phyloP scores from a whole-genome alignment of 208 protist genomes.

The Acanthamoeba triangularis region DNA sequence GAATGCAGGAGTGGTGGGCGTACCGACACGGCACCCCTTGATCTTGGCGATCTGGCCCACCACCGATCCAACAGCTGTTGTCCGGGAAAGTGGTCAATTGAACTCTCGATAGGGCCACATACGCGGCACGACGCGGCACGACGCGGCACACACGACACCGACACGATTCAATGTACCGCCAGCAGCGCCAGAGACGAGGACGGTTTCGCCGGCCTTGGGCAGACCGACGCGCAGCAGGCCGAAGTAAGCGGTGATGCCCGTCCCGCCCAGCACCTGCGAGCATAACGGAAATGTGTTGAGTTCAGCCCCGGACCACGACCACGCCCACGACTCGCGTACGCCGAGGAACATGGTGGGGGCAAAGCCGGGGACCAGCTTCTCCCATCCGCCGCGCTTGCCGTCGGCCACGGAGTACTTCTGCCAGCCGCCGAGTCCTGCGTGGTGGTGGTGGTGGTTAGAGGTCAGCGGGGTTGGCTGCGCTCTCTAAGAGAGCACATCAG shows the following conservation, averaged over 20 bases:
- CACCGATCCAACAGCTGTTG: constrained; percentile 80
- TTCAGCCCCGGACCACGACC: no score
- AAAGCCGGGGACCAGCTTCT: constrained; percentile 45
- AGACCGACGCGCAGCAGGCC: constrained; percentile 75
- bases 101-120: neutral
- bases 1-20: neutral
- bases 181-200: constrained; percentile 84
- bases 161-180: constrained; percentile 63
- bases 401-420: constrained; percentile 33
- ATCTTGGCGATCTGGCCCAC: constrained; percentile 82
- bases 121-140: neutral
- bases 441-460: no score
- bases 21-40: constrained; percentile 83
- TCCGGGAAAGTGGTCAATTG: neutral
- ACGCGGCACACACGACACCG: neutral
- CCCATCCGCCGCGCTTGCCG: constrained; percentile 53
- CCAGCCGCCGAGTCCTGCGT: constrained; percentile 50
- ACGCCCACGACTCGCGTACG: no score
- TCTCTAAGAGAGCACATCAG: neutral
- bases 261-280: constrained; percentile 15
- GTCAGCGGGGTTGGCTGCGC: no score
- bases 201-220: constrained; percentile 87
- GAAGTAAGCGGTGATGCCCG: constrained; percentile 74
- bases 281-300: neutral
- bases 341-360: constrained; percentile 54